These are phyloP conservation scores for Hypoxylon sp. DNA, from an alignment of 2,329 filamentous ascomycete species.

Conservation along the genomic window DNA sequence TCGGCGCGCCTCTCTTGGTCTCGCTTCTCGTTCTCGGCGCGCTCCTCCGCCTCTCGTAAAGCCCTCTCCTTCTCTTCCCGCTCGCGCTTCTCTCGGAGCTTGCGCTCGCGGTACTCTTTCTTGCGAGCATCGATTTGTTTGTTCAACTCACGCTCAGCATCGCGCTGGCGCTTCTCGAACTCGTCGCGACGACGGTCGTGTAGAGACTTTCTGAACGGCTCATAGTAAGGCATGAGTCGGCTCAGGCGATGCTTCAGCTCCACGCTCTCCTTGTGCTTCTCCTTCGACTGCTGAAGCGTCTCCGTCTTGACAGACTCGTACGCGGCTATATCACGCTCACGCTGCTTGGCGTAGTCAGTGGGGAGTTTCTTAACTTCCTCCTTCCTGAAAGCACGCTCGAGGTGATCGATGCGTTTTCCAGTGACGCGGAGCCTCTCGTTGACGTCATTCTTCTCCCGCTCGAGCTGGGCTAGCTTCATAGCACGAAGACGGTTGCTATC, in stretches of 20 bases:
- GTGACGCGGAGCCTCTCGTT: constrained; percentile 90
- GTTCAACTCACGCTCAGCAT: constrained; percentile 92
- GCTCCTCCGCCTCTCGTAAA: constrained; percentile 85
- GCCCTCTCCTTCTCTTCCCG: constrained; percentile 83
- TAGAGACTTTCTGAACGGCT: constrained; percentile 81
- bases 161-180: constrained; percentile 92
- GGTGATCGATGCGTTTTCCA: constrained; percentile 93
- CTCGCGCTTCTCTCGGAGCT: constrained; percentile 83
- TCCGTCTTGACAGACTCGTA: constrained; percentile 82
- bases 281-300: constrained; percentile 80
- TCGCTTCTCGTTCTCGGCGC: constrained; percentile 80
- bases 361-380: constrained; percentile 93
- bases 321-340: constrained; percentile 76
- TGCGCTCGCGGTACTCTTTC: constrained; percentile 86
- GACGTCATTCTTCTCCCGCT: constrained; percentile 97
- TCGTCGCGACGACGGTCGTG: constrained; percentile 90
- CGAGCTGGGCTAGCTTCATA: constrained; percentile 93
- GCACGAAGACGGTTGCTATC: constrained; percentile 90
- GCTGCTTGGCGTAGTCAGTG: constrained; percentile 85
- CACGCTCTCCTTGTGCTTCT: constrained; percentile 90
- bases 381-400: constrained; percentile 95
- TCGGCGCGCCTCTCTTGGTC: constrained; percentile 83
- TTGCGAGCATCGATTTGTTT: constrained; percentile 87
- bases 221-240: constrained; percentile 84
- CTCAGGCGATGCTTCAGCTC: constrained; percentile 92